These are phyloP conservation scores for Candida pseudofarinosa DNA, from an alignment of 805 yeast species.

Conservation along the genomic window DNA sequence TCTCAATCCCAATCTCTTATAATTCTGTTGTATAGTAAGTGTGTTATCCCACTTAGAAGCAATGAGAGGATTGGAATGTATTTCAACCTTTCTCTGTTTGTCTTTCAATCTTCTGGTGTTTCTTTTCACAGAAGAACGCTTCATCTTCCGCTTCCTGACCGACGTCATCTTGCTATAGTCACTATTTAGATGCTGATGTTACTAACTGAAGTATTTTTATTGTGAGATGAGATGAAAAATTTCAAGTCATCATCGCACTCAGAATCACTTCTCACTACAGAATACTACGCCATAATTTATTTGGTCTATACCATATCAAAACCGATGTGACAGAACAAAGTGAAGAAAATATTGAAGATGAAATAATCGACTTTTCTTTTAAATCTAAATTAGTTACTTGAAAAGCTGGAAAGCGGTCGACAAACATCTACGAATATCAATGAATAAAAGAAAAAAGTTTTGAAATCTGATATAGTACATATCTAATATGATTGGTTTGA, in stretches of 20 bases:
- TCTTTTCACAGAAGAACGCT: constrained; percentile 65
- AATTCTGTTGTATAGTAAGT: constrained; percentile 80
- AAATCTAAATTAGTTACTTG: too few relatives aligned
- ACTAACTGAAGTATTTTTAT: neutral
- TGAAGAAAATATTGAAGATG: too few relatives aligned
- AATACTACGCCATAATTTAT: neutral
- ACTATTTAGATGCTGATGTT: constrained; percentile 3
- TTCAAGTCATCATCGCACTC: neutral
- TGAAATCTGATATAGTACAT: too few relatives aligned
- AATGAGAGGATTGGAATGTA: constrained; percentile 73
- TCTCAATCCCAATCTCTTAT: constrained; percentile 73
- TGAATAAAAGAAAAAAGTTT: too few relatives aligned
- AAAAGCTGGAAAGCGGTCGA: too few relatives aligned
- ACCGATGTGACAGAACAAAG: neutral
- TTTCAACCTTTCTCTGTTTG: constrained; percentile 60
- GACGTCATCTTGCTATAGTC: constrained; percentile 44
- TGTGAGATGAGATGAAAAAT: neutral
- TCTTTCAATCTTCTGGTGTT: constrained; percentile 69
- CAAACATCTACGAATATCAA: too few relatives aligned
- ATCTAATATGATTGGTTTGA: too few relatives aligned
- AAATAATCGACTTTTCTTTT: too few relatives aligned
- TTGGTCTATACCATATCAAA: neutral
- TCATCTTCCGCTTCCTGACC: constrained; percentile 84
- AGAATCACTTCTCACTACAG: neutral
- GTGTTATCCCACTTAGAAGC: constrained; percentile 88